Percentiles rank a stretch among this genome's conserved stretches.
Evolutionary conservation across 2,329 filamentous ascomycete species (phyloP).

Genomic region (Metarhizium sp.): DNA sequence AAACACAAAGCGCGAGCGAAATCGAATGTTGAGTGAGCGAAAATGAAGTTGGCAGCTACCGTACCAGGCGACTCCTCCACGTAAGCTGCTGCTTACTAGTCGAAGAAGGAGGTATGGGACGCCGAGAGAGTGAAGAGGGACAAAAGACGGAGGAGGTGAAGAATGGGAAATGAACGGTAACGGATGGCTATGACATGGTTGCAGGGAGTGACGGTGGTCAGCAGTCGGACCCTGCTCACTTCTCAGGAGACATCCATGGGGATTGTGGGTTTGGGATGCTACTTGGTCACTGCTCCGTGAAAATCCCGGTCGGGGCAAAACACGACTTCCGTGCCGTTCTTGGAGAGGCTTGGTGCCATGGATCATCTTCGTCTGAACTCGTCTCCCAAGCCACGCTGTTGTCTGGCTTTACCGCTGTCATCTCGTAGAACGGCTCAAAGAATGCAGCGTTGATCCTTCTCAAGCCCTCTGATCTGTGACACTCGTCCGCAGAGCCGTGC

Average conservation of each 20-base stretch:
- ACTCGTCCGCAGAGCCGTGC: too few relatives aligned
- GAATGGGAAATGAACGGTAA: not conserved
- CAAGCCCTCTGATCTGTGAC: too few relatives aligned
- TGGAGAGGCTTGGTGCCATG: too few relatives aligned
- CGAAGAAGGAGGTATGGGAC: not conserved
- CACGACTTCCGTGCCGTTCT: too few relatives aligned
- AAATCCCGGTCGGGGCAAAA: too few relatives aligned
- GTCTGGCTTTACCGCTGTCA: too few relatives aligned
- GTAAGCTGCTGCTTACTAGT: not conserved
- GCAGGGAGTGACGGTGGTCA: not conserved
- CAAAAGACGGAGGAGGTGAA: not conserved
- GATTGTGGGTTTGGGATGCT: not conserved
- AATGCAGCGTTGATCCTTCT: too few relatives aligned
- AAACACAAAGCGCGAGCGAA: not conserved
- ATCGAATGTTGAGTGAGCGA: not conserved
- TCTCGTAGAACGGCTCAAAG: too few relatives aligned
- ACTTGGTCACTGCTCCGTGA: too few relatives aligned
- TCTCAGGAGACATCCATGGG: not conserved
- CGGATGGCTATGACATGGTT: not conserved
- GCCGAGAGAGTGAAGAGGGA: not conserved
- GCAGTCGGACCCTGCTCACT: not conserved
- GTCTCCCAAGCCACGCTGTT: too few relatives aligned
- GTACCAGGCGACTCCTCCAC: not conserved
- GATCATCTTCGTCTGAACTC: too few relatives aligned
- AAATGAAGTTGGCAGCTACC: not conserved